Base-by-base conservation (phyloP, 345 rosid genomes). In the Eutrema japonicum region DNA sequence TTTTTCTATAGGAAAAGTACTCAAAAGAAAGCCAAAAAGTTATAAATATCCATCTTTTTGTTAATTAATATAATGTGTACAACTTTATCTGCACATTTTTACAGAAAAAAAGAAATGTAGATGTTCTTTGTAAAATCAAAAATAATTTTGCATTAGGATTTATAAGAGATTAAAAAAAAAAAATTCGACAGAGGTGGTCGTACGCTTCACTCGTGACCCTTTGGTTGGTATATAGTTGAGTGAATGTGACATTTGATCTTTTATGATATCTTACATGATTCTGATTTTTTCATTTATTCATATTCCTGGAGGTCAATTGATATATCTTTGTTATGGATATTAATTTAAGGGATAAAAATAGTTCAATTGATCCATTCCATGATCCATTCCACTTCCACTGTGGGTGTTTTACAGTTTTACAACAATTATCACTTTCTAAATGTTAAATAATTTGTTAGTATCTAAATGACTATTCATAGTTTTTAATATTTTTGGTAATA, bases 221-320 rank as follows among this genome's bases (percentile, higher is more conserved):
- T 35, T 35, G 46, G 55, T 35, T 35, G 46, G 55, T 46, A 38
- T 57, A 47, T 56, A 13, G 66, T 46, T 26, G 48, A 36, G 30
- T 70, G 66, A 70, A 14, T 36, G 16, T 58, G 74, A 70, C 74
- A 58, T 58, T 58, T 69, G 54, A 69, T 55, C n/a, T 9, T 46
- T 43, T 29, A 32, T 55, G 53, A 42, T 68, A 49, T 6, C 14
- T 22, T 14, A 11, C 57, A 8, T 29, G 11, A 5, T 29, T 52
- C n/a, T 13, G 40, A 54, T 2, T 52, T 51, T 30, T 7, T 32
- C 11, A 53, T 53, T 53, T 30, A 30, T 53, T 52, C 7, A 30
- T 29, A 27, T 4, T 22, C 26, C 2, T 8, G 8, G 9, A 29
- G 58, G 58, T 56, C 62, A 32, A 32, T 3, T 41, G 41, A 22